Conservation (phyloP, 2,329 filamentous ascomycete species). For the Diaporthe helianthi region DNA sequence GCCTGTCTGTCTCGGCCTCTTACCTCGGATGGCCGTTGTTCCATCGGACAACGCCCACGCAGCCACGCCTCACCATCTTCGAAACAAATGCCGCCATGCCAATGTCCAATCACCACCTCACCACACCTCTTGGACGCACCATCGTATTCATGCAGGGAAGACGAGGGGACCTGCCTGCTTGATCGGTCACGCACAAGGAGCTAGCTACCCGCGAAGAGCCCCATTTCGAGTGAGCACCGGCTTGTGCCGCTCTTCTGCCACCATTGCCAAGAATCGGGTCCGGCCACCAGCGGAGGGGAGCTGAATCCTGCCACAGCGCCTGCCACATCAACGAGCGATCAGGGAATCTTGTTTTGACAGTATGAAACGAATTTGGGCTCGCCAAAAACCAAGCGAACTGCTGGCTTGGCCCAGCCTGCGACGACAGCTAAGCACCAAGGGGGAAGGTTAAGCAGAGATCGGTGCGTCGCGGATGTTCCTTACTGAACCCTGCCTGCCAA, state of each 20-base stretch:
- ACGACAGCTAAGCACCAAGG: conserved; percentile 12
- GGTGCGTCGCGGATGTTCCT: background rate
- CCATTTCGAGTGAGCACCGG: background rate
- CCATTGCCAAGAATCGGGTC: background rate
- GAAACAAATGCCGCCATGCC: conserved; percentile 22
- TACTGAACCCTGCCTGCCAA: background rate
- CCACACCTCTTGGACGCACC: conserved; percentile 21
- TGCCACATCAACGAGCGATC: conserved; percentile 9
- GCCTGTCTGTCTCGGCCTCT: conserved; percentile 17
- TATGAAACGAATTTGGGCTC: conserved; percentile 22
- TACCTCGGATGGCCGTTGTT: conserved; percentile 23
- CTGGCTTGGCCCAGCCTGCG: conserved; percentile 22
- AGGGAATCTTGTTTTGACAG: conserved; percentile 23
- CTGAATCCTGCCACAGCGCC: background rate
- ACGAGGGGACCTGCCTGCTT: background rate
- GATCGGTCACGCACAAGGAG: conserved; percentile 19
- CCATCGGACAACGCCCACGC: conserved; percentile 14
- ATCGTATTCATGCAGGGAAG: conserved; percentile 19
- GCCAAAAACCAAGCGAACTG: conserved; percentile 18
- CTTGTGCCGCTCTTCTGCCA: background rate
- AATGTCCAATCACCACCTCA: conserved; percentile 17
- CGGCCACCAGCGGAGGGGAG: background rate
- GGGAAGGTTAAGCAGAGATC: background rate
- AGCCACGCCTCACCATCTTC: conserved; percentile 25
- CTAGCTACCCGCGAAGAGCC: background rate